phyloP scores from a whole-genome alignment of 108 stramenopile genomes.

The Nitzschia palea region DNA sequence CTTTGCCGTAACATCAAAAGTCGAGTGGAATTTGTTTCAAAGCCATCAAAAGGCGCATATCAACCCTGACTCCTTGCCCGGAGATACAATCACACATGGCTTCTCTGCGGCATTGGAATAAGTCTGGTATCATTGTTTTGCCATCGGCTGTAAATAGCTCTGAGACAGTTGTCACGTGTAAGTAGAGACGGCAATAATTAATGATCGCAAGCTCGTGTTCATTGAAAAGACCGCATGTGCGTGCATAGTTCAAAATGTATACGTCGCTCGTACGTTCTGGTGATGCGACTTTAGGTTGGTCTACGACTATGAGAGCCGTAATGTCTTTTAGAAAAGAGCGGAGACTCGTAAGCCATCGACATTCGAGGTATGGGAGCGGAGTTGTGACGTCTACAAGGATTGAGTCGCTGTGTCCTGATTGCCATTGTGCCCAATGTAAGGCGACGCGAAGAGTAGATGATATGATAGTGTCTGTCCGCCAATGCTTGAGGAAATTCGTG shows the following conservation, averaged over 20 bases:
- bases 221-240: background rate
- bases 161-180: constrained; percentile 2
- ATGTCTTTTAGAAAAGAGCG: background rate
- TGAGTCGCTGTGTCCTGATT: background rate
- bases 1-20: no score
- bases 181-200: constrained; percentile 17
- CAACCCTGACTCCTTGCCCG: no score
- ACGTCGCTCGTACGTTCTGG: background rate
- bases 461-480: background rate
- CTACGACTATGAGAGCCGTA: background rate
- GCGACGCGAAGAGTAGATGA: background rate
- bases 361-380: constrained; percentile 3
- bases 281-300: background rate
- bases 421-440: background rate
- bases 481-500: background rate
- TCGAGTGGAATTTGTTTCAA: no score
- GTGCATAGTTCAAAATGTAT: background rate
- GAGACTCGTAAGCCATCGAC: constrained; percentile 2
- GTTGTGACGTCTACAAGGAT: background rate
- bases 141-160: background rate
- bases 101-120: no score
- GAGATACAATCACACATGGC: no score
- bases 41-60: no score
- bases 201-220: background rate
- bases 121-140: no score